Evolutionary conservation across 2,329 filamentous ascomycete genomes (phyloP).

Genomic region (Sporothrix sp.): DNA sequence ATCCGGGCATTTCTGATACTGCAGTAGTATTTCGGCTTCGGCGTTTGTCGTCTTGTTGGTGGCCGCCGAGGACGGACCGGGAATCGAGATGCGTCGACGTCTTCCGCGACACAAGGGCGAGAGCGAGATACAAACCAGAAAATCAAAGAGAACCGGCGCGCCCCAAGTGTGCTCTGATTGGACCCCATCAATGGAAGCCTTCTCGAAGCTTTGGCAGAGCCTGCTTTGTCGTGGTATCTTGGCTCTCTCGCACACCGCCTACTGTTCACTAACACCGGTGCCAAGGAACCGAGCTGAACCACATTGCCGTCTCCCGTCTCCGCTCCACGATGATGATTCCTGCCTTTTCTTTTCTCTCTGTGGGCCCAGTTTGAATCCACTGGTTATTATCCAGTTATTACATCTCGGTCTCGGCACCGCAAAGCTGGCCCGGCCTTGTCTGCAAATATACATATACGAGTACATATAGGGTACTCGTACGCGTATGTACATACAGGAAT

Average conservation of each 20-base stretch:
- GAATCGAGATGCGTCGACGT: no score
- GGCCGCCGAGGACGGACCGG: no score
- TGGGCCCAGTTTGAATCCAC: background rate
- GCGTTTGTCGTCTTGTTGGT: no score
- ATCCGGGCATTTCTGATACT: no score
- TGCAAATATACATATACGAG: no score
- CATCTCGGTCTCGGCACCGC: background rate
- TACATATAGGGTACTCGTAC: no score
- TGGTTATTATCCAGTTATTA: background rate
- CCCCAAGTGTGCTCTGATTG: no score
- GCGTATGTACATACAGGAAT: no score
- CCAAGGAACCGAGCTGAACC: background rate
- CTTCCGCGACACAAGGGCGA: no score
- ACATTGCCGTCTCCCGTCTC: slow-evolving; percentile 1
- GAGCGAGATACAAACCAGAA: no score
- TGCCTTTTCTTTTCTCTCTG: background rate
- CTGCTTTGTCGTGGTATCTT: background rate
- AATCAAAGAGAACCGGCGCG: no score
- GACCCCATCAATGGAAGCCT: background rate
- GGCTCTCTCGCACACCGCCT: background rate
- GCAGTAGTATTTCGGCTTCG: no score
- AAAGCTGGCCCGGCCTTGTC: background rate
- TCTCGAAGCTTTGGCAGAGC: background rate
- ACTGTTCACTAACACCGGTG: background rate
- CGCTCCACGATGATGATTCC: background rate